These are phyloP conservation scores for Lolium multiflorum DNA, from an alignment of 176 grass and related monocot species.

Conservation along the genomic window DNA sequence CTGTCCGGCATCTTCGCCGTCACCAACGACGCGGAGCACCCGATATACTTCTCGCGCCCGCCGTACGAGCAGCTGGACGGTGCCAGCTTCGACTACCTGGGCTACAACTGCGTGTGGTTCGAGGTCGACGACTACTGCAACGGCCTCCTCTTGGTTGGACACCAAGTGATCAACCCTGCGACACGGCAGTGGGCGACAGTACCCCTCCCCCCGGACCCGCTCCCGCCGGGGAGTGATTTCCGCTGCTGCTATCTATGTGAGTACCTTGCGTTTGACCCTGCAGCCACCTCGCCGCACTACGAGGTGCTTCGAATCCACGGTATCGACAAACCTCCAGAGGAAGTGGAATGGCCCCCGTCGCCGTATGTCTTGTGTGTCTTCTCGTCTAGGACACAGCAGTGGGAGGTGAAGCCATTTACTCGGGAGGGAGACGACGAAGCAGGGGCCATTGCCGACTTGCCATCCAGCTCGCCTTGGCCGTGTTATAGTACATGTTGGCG, in stretches of 20 bases:
- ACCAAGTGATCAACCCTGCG: background rate
- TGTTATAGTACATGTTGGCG: background rate
- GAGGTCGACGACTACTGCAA: background rate
- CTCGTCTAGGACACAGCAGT: background rate
- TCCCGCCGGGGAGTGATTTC: background rate
- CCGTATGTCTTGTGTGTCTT: background rate
- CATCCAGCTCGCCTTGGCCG: no score
- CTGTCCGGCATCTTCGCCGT: no score
- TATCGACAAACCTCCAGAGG: no score
- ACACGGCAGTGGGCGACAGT: background rate
- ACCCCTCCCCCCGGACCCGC: background rate
- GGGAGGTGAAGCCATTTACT: background rate
- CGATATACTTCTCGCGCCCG: no score
- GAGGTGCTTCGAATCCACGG: background rate
- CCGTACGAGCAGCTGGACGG: no score
- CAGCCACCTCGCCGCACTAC: background rate
- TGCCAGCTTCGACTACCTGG: background rate
- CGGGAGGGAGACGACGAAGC: no score
- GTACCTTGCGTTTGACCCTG: background rate
- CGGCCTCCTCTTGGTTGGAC: background rate
- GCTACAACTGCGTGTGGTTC: background rate
- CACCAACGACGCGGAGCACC: no score
- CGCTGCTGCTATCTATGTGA: accelerated
- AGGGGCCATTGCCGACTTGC: no score
- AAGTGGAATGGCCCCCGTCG: background rate